phyloP scores from a whole-genome alignment of 2,329 filamentous ascomycete genomes.

The Ophiostoma piceae region DNA sequence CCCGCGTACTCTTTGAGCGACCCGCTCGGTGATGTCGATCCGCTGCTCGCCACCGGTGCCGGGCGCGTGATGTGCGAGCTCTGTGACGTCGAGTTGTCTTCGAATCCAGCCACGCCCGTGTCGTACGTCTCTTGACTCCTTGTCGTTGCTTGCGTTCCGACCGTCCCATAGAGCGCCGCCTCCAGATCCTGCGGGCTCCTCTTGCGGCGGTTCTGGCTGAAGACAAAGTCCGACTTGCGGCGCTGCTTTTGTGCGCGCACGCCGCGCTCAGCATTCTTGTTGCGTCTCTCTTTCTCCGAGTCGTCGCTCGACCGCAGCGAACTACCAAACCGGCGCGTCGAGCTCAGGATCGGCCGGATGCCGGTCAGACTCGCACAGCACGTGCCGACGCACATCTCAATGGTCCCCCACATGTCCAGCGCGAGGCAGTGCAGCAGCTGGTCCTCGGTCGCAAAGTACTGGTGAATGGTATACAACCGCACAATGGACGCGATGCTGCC shows the following conservation, averaged over 20 bases:
- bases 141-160: background rate
- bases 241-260: background rate
- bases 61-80: too few relatives aligned
- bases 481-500: slow-evolving; percentile 37
- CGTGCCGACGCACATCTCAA: slow-evolving; percentile 48
- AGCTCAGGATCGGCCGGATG: slow-evolving; percentile 40
- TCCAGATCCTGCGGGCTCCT: background rate
- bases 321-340: background rate
- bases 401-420: slow-evolving; percentile 42
- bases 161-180: background rate
- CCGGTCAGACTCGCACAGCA: slow-evolving; percentile 46
- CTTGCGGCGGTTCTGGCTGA: background rate
- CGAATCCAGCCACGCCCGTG: background rate
- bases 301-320: background rate
- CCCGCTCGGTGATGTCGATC: too few relatives aligned
- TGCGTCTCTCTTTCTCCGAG: background rate
- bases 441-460: background rate
- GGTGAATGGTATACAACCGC: slow-evolving; percentile 34
- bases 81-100: too few relatives aligned
- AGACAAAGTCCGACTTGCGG: background rate
- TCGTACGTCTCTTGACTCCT: background rate
- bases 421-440: slow-evolving; percentile 33
- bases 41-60: too few relatives aligned
- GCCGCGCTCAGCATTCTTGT: background rate
- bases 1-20: too few relatives aligned